Percentiles rank a stretch among this genome's conserved stretches.
Conservation (phyloP, 495 filamentous ascomycete species). For the Penicillium longicatenatum region DNA sequence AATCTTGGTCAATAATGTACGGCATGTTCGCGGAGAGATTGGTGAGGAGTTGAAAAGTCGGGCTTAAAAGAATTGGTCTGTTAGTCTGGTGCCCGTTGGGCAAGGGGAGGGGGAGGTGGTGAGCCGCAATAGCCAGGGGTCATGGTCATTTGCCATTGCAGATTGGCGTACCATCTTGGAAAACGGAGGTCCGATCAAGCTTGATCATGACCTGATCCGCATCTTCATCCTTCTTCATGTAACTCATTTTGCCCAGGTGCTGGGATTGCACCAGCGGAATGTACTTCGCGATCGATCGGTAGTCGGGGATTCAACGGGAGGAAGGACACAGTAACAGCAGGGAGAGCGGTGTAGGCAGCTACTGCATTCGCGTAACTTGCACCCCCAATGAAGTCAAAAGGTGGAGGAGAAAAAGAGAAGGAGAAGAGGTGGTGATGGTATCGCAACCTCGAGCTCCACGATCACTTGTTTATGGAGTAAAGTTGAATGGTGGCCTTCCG, state of each 20-base stretch:
- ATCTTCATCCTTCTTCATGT: slow-evolving; percentile 99
- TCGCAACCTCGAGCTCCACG: slow-evolving; percentile 24
- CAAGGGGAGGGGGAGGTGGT: slow-evolving; percentile 11
- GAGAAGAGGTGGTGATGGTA: slow-evolving; percentile 18
- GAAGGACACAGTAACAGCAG: slow-evolving; percentile 32
- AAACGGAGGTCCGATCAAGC: slow-evolving; percentile 96
- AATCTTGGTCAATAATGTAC: slow-evolving; percentile 95
- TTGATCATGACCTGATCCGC: slow-evolving; percentile 89
- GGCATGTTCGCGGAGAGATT: slow-evolving; percentile 91
- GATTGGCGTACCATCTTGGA: slow-evolving; percentile 84
- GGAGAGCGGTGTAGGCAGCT: slow-evolving; percentile 37
- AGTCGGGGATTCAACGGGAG: slow-evolving; percentile 25
- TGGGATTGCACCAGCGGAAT: slow-evolving; percentile 38
- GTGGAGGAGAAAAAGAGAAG: slow-evolving; percentile 5
- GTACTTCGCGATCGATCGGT: slow-evolving; percentile 25
- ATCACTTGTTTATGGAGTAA: slow-evolving; percentile 35
- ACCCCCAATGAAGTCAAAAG: slow-evolving; percentile 9
- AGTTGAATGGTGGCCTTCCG: slow-evolving; percentile 53
- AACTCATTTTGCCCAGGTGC: slow-evolving; percentile 70
- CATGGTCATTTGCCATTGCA: slow-evolving; percentile 16
- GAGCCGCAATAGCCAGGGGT: slow-evolving; percentile 24
- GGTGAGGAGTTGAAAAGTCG: slow-evolving; percentile 97
- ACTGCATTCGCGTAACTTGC: slow-evolving; percentile 28
- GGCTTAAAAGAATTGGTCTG: slow-evolving; percentile 60
- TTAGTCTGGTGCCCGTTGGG: slow-evolving; percentile 18